A percentile compares a stretch with the other conserved stretches of the same genome.
These are phyloP conservation scores for Rhizomucor miehei DNA, from an alignment of 371 early-diverging fungal species.

Conservation along the genomic window DNA sequence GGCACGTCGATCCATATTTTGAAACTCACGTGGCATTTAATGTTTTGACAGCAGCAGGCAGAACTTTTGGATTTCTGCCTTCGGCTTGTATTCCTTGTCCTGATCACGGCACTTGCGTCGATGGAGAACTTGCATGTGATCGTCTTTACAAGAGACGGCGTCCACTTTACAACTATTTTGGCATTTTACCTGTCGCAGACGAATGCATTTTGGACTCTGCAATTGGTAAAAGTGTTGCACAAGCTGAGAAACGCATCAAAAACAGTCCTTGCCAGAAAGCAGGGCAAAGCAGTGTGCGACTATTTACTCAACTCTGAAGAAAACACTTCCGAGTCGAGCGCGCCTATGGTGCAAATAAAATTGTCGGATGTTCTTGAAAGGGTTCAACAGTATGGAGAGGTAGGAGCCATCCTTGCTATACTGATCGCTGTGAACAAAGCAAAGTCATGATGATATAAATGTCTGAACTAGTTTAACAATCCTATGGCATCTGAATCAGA, in stretches of 20 bases:
- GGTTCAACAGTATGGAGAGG: not conserved
- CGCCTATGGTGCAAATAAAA: constrained; percentile 6
- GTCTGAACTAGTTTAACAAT: constrained; percentile 3
- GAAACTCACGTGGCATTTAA: not conserved
- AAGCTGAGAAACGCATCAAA: constrained; percentile 16
- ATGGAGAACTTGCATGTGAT: constrained; percentile 11
- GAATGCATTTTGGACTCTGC: constrained; percentile 16
- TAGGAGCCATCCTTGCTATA: not conserved
- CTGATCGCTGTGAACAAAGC: no score
- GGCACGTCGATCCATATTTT: not conserved
- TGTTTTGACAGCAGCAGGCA: not conserved
- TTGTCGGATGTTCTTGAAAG: not conserved
- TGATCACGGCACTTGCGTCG: constrained; percentile 11
- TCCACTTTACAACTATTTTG: constrained; percentile 11
- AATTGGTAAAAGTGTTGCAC: constrained; percentile 9
- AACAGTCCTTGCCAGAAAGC: constrained; percentile 4
- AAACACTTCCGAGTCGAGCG: not conserved
- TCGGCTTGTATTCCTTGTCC: constrained; percentile 18
- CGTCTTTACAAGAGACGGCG: constrained; percentile 7
- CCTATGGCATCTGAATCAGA: no score
- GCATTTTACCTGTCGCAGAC: constrained; percentile 16
- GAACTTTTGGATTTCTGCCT: constrained; percentile 4
- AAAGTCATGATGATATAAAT: no score
- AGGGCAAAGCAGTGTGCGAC: constrained; percentile 12
- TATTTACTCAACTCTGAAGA: not conserved